A percentile compares a stretch with the other conserved stretches of the same genome.
These are phyloP conservation scores for Venturia asperata DNA, from an alignment of 2,329 filamentous ascomycete genomes.

Conservation along the genomic window DNA sequence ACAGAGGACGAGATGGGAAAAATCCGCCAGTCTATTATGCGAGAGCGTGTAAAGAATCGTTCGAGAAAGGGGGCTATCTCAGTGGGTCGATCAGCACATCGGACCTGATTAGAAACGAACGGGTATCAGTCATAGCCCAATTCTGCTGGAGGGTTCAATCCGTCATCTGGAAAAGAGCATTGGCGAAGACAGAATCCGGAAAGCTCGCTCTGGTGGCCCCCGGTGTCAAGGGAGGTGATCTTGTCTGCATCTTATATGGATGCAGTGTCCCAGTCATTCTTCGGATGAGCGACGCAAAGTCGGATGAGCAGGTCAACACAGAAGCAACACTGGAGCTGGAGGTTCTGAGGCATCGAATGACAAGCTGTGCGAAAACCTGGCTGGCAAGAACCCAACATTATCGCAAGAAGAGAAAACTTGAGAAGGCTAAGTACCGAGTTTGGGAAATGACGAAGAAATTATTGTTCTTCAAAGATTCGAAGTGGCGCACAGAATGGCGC, in stretches of 20 bases:
- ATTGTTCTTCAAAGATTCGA: not conserved
- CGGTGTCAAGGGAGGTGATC: constrained; percentile 12
- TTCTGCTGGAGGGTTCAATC: constrained; percentile 18
- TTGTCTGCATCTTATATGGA: constrained; percentile 16
- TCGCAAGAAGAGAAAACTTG: not conserved
- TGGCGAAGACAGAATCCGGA: constrained; percentile 1
- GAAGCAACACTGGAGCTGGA: not conserved
- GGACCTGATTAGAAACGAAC: constrained; percentile 7
- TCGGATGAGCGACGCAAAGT: not conserved
- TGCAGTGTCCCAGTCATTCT: constrained; percentile 20
- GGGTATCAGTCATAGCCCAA: constrained; percentile 11
- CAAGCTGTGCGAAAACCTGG: not conserved
- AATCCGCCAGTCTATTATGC: constrained; percentile 16
- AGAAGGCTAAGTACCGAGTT: not conserved
- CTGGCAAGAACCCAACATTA: not conserved
- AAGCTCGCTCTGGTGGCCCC: constrained; percentile 12
- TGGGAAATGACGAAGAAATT: constrained; percentile 10
- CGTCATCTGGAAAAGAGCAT: constrained; percentile 19
- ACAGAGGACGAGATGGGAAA: not conserved
- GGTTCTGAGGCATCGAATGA: not conserved
- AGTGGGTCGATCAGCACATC: constrained; percentile 11
- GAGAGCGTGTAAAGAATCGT: constrained; percentile 15
- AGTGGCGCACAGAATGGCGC: not conserved
- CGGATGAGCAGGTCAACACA: not conserved
- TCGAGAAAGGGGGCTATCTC: constrained; percentile 8